These are phyloP conservation scores for Thymus quinquecostatus DNA, from an alignment of 257 asterid species.

Conservation along the genomic window DNA sequence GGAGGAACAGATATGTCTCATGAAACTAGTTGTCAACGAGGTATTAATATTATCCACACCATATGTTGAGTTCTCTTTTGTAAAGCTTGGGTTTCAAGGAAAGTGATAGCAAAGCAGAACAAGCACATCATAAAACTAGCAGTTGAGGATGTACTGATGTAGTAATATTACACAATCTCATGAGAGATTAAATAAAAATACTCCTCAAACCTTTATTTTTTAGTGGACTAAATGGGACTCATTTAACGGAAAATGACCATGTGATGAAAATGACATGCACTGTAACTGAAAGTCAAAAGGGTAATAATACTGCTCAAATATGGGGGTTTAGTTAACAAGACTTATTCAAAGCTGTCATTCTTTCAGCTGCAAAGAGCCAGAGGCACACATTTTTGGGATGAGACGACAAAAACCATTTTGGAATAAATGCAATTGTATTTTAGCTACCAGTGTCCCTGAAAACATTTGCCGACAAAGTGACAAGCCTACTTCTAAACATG, in stretches of 20 bases:
- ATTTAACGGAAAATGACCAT: neutral
- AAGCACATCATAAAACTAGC: neutral
- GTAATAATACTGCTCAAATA: neutral
- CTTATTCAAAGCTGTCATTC: neutral
- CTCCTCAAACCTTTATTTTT: neutral
- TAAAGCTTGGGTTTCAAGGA: neutral
- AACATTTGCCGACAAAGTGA: neutral
- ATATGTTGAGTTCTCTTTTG: neutral
- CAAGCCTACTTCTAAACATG: constrained; percentile 1
- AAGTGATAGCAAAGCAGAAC: neutral
- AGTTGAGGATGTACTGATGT: neutral
- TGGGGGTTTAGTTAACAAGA: neutral
- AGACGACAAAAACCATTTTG: neutral
- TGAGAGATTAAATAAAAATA: neutral
- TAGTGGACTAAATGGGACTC: neutral
- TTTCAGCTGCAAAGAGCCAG: constrained; percentile 2
- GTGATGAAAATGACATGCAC: neutral
- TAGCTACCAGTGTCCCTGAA: too few relatives aligned
- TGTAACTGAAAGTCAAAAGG: neutral
- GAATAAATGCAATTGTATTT: neutral
- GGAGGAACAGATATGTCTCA: neutral
- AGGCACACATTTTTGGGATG: neutral
- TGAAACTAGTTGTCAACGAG: neutral
- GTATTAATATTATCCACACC: neutral
- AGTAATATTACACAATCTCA: neutral